Base-by-base conservation (phyloP, 2,329 filamentous ascomycete species). In the Thermothelomyces thermophilus region DNA sequence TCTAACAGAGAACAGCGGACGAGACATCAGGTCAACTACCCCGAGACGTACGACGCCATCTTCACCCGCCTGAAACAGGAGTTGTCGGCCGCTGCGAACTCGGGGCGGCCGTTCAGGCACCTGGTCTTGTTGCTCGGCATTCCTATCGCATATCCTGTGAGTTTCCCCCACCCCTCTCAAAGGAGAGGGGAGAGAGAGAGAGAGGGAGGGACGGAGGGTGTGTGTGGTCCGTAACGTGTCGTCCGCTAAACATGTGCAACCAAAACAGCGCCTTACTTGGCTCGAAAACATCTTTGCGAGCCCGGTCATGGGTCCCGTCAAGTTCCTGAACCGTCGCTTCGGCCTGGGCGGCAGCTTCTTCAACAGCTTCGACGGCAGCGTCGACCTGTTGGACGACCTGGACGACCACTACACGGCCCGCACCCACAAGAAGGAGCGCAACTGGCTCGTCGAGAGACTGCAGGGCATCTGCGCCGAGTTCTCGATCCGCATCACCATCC, bases 331-430 rank as follows among this genome's bases (percentile, higher is more conserved):
- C 72, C 87, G 90, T 66, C 82, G 90, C 22, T 95, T 97, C 58
- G 91, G 91, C 50, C 70, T 95, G 39, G 80, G 86, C 4, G 90
- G 90, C 42, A 82, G 83, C 46, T 74, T 96, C 39, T 95, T 97
- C 75, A 97, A 97, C 68, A 79, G 89, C 50, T 96, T 97, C 59
- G 91, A 96, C 60, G 91, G 91, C 44, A 90, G 86, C 48, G 86
- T 96, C 20, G 93, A 97, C 70, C 82, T 97, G 20, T 74, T 95
- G 14, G 90, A 96, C 64, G 90, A 95, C 59, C 75, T 95, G 17
- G 91, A 97, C 66, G 93, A 98, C 66, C 93, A 98, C 64, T 96
- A 96, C 73, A 96, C 91, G 1, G 88, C 90, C 5, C 82, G 82
- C 55, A 89, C 90, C 44, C 91, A 97, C 74, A 97, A 96, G 69